Evolutionary conservation across 371 early-diverging fungal genomes (phyloP), one percentile per base, ranked within the genome.

Genomic region (Circinella minor): DNA sequence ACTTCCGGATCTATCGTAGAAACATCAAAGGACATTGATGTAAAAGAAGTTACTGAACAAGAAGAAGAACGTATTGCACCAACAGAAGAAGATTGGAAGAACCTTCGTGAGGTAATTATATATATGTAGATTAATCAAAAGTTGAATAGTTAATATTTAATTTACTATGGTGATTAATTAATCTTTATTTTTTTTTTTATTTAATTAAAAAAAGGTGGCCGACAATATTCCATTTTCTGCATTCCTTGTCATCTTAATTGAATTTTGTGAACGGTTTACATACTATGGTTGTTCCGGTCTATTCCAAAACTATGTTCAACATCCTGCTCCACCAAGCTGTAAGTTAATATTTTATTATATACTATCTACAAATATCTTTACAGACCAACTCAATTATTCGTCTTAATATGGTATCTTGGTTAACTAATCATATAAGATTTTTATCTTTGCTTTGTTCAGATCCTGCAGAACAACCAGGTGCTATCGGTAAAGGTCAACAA

Each of bases 191-290:
- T 47, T 47, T 1, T 47, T 15, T 47, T 15, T n/a, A n/a, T n/a
- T n/a, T n/a, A n/a, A n/a, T n/a, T 47, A 11, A 27, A n/a, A 17
- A 51, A 51, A 51, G 51, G 51, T 51, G 17, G 51, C 17, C 51
- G 90, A 90, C 71, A 54, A 63, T 9, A 69, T 90, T 14, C 90
- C 90, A 0, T 57, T 74, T 5, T 77, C 89, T 10, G 88, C 90
- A 3, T 84, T 78, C 67, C 76, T 93, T 14, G 88, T 94, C 39
- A 81, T 94, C 51, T 57, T 86, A 43, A 88, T 88, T 51, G 94
- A 93, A 77, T 89, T 94, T 55, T 91, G 90, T 78, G 94, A 94
- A 75, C 84, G 94, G 59, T 92, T 92, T 70, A 85, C 91, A 4
- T 94, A 85, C 75, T 93, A 92, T 72, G 90, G 92, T 20, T 72